phyloP scores from a whole-genome alignment of 129 eudicot species.

The Chrysanthemum lavandulifolium region DNA sequence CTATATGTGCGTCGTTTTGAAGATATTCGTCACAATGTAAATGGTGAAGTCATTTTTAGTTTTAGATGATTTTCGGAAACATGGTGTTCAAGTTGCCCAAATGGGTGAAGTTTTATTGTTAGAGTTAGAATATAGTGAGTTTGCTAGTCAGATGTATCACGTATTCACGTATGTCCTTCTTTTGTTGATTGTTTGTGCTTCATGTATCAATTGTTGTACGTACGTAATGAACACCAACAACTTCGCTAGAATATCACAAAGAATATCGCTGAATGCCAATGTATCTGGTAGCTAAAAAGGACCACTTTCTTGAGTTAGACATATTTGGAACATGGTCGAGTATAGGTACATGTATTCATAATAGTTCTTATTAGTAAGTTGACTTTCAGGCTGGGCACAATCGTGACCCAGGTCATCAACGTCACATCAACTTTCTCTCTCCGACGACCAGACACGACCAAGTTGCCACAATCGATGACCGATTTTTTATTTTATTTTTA shows the following conservation, averaged over 20 bases:
- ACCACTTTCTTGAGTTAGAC: conserved; percentile 26
- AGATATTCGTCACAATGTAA: neutral
- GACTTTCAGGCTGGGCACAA: too few species aligned
- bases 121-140: neutral
- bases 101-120: neutral
- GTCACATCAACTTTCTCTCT: too few species aligned
- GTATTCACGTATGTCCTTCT: neutral
- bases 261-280: conserved; percentile 4
- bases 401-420: too few species aligned
- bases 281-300: conserved; percentile 11
- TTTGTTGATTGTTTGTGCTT: neutral
- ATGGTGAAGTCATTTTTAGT: neutral
- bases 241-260: conserved; percentile 1
- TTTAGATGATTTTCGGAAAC: neutral
- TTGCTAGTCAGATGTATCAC: neutral
- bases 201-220: neutral
- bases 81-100: conserved; percentile 1
- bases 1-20: neutral
- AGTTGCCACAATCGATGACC: too few species aligned
- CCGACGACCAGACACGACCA: too few species aligned
- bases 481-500: too few species aligned
- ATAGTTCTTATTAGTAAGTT: neutral
- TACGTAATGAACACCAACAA: conserved; percentile 4
- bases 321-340: conserved; percentile 8
- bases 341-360: conserved; percentile 1